Percentiles rank a stretch among this genome's conserved stretches.
These are phyloP conservation scores for Lactarius akahatsu DNA, from an alignment of 768 basidiomycete genomes.

Conservation along the genomic window DNA sequence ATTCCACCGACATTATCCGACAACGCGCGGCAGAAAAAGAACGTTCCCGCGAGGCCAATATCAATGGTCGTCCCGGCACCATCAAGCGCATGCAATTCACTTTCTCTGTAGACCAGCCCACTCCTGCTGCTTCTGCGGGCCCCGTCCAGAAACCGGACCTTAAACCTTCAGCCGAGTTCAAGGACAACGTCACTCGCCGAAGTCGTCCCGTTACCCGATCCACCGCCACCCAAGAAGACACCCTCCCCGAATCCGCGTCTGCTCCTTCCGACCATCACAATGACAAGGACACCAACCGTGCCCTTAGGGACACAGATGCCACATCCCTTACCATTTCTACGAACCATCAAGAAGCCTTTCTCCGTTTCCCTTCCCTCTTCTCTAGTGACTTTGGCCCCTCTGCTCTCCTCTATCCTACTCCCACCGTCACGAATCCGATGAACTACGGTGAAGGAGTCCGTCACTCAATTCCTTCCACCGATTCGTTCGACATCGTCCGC, in stretches of 20 bases:
- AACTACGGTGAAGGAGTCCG: conserved; percentile 77
- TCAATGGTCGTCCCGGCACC: conserved; percentile 62
- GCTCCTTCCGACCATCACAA: conserved; percentile 15
- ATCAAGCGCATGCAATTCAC: conserved; percentile 92
- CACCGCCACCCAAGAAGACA: conserved; percentile 38
- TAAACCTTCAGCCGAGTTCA: conserved; percentile 65
- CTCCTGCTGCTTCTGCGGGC: conserved; percentile 44
- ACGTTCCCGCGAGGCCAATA: conserved; percentile 65
- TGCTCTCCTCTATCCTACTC: conserved; percentile 66
- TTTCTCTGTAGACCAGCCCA: conserved; percentile 76
- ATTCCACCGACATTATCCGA: conserved; percentile 75
- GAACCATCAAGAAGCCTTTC: conserved; percentile 38
- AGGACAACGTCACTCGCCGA: conserved; percentile 45
- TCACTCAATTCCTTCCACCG: conserved; percentile 42
- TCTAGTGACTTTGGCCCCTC: conserved; percentile 74
- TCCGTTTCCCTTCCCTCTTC: conserved; percentile 75
- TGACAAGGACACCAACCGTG: conserved; percentile 41
- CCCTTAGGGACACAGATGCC: conserved; percentile 34
- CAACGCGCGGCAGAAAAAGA: conserved; percentile 82
- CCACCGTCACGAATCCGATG: conserved; percentile 64
- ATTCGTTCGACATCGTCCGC: conserved; percentile 61
- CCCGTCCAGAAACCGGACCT: conserved; percentile 64
- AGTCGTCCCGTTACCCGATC: conserved; percentile 42
- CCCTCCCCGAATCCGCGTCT: conserved; percentile 9
- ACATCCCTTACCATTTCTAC: conserved; percentile 27